Percentiles rank a stretch among this genome's conserved stretches.
Evolutionary conservation across 2,329 filamentous ascomycete species (phyloP).

Genomic region (Colletotrichum limetticola): DNA sequence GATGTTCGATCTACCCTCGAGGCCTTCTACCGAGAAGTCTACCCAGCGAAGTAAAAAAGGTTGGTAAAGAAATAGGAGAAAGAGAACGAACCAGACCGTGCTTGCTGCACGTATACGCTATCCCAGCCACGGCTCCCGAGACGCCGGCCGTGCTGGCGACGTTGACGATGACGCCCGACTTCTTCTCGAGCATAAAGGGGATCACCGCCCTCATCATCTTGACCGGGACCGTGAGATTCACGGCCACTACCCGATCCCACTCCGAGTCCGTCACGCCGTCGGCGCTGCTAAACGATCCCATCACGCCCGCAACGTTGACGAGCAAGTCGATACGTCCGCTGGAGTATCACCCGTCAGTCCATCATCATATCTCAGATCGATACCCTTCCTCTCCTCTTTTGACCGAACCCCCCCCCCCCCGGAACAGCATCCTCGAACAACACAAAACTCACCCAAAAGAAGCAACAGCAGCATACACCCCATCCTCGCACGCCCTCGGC

Average conservation of each 20-base stretch:
- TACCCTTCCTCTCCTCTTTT: too few relatives aligned
- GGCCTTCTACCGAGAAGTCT: not conserved
- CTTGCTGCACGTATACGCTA: constrained; percentile 58
- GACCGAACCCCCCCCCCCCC: too few relatives aligned
- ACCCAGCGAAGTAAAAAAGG: too few relatives aligned
- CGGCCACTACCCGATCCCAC: constrained; percentile 51
- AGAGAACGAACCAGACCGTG: constrained; percentile 50
- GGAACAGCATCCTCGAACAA: too few relatives aligned
- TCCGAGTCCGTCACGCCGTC: constrained; percentile 49
- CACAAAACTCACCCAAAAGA: constrained; percentile 7
- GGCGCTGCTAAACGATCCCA: constrained; percentile 52
- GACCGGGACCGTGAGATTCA: constrained; percentile 56
- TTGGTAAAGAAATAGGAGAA: not conserved
- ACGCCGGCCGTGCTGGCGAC: constrained; percentile 48
- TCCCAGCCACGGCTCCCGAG: constrained; percentile 51
- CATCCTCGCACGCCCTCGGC: constrained; percentile 43
- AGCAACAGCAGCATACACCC: constrained; percentile 11
- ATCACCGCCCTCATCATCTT: constrained; percentile 56
- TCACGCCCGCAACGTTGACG: constrained; percentile 56
- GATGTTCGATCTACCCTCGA: not conserved
- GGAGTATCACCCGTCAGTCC: not conserved
- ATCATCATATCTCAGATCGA: not conserved
- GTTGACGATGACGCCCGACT: constrained; percentile 54
- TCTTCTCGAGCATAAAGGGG: constrained; percentile 50
- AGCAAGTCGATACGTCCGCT: constrained; percentile 50